Evolutionary conservation across 805 yeast genomes (phyloP), one percentile per base, ranked within the genome.

Genomic region (Candida ovalis): DNA sequence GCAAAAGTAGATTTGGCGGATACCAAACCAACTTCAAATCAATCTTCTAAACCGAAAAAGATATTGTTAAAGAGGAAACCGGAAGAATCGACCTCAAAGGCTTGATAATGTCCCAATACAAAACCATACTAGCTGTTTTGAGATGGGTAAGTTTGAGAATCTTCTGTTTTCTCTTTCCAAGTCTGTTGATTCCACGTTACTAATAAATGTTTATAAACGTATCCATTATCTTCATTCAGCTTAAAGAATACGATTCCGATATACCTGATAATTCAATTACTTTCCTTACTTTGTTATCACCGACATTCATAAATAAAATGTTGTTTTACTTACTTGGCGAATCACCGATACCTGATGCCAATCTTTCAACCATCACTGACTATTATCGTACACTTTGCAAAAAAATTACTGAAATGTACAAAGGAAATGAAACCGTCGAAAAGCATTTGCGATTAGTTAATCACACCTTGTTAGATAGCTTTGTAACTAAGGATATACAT

Each of bases 131-230:
- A 28, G 60, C 63, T 1, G 57, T 62, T 3, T 33, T 48, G 12
- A 55, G 54, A 49, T 60, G 66, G 54, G 56, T 57, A 30, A 46
- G 57, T 32, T n/a, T n/a, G n/a, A n/a, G n/a, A n/a, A n/a, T n/a
- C n/a, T n/a, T n/a, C n/a, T n/a, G n/a, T n/a, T 13, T 30, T 10
- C n/a, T n/a, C 41, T 7, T 33, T 41, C 15, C 15, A 4, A 24
- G 13, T 9, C 4, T n/a, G 4, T 39, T 21, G 5, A 39, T 7
- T 13, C 32, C 2, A 30, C 33, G 9, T 6, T 10, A 13, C n/a
- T 17, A 6, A 12, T 30, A 12, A n/a, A n/a, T n/a, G n/a, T n/a
- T n/a, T 42, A 40, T 45, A 39, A 22, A 40, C 40, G 35, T n/a
- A 30, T 28, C 3, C 28, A 3, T n/a, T 10, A 4, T 39, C 21